Evolutionary conservation across 2,329 filamentous ascomycete species (phyloP), one percentile per base, ranked within the genome.

Genomic region (Sporothrix luriei): DNA sequence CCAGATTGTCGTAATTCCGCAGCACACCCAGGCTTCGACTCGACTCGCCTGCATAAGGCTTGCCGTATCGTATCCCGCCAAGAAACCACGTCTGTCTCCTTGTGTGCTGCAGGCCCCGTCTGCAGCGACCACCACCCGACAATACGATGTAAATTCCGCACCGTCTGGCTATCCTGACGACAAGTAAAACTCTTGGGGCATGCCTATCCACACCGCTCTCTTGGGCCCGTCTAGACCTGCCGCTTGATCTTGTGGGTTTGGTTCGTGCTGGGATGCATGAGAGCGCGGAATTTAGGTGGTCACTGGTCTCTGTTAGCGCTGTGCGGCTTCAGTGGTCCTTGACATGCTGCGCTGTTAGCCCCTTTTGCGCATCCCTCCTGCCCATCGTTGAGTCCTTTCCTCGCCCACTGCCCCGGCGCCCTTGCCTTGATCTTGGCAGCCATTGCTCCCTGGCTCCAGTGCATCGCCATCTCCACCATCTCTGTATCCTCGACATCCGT

Each of bases 371-470:
- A 61, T 43, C 38, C 33, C 33, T 61, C n/a, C 38, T 61, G 55
- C n/a, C 54, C 54, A n/a, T 57, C 54, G 13, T 2, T 19, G 13
- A 14, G 26, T 7, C 54, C 54, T 26, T 33, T 57, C 29, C 54
- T 54, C 51, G 51, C 51, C 21, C 6, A 21, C 21, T 54, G 52
- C 19, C 54, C n/a, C n/a, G 55, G 9, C 55, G 55, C 55, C 55
- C 55, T 61, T 61, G 55, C 2, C 43, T 21, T 43, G 19, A 14
- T 48, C 61, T 64, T 64, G 61, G 61, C 62, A 66, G 26, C 38
- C 46, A 46, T 46, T 62, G 21, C 21, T 46, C 57, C 38, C 38
- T 62, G 21, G 38, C 38, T 55, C 24, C 26, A 33, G 29, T 61
- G 57, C 40, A 46, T 19, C 38, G 46, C 33, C 33, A 33, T 33